Percentiles rank a stretch among this genome's conserved stretches.
Conservation (phyloP, 2,329 filamentous ascomycete species). For the Teratosphaeria viscida region DNA sequence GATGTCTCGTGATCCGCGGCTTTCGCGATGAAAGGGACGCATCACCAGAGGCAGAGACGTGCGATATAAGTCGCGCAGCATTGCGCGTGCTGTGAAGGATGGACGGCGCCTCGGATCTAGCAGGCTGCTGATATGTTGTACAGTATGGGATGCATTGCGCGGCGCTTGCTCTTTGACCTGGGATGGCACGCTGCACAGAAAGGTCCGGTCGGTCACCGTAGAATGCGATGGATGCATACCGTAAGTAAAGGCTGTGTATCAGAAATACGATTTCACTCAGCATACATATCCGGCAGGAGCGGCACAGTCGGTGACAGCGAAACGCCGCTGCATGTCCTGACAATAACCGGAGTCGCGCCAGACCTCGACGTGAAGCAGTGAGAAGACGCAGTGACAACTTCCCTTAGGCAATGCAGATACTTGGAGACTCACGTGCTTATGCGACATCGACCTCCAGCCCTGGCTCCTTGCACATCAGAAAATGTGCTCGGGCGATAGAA, state of each 20-base stretch:
- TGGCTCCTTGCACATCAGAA: too few species aligned
- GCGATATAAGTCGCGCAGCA: neutral
- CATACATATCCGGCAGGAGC: neutral
- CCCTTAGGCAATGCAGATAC: too few species aligned
- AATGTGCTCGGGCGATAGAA: too few species aligned
- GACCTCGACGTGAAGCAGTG: too few species aligned
- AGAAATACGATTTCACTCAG: neutral
- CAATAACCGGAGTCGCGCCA: too few species aligned
- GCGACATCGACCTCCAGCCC: too few species aligned
- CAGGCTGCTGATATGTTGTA: neutral
- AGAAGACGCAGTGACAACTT: too few species aligned
- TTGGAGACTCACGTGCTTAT: too few species aligned
- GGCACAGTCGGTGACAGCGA: too few species aligned
- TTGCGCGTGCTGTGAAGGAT: neutral
- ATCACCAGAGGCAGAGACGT: neutral
- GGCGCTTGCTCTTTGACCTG: neutral
- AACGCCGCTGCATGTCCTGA: too few species aligned
- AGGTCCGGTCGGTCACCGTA: neutral
- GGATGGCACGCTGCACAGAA: neutral
- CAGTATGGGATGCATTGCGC: neutral
- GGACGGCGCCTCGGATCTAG: neutral
- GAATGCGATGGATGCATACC: neutral
- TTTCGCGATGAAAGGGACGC: neutral
- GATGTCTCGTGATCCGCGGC: neutral
- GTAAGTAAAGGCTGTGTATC: neutral